Evolutionary conservation across 164 flowering plant species (phyloP).

Genomic region (Umbellularia californica): DNA sequence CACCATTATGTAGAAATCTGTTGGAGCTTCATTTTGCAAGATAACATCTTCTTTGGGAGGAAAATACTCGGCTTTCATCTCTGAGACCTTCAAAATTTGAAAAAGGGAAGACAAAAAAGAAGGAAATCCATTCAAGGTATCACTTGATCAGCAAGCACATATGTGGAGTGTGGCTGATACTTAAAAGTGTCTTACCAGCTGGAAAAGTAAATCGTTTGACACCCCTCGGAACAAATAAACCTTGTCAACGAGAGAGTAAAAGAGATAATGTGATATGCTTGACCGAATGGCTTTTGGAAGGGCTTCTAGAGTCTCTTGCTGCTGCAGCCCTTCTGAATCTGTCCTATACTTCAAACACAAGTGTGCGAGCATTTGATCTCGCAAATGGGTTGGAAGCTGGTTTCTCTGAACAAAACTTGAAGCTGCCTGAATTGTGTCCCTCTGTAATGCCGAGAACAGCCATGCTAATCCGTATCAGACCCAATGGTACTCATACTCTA

Average conservation of each 20-base stretch:
- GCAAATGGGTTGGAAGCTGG: constrained; percentile 61
- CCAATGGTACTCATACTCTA: not conserved
- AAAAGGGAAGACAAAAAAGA: not conserved
- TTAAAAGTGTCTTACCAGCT: constrained; percentile 51
- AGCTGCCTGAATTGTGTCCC: constrained; percentile 91
- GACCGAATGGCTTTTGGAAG: constrained; percentile 96
- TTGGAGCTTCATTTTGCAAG: constrained; percentile 95
- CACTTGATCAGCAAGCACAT: not conserved
- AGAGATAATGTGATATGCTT: constrained; percentile 78
- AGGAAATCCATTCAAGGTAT: not conserved
- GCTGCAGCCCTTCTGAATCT: constrained; percentile 88
- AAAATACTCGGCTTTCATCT: constrained; percentile 92
- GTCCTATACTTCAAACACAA: constrained; percentile 86
- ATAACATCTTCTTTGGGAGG: constrained; percentile 96
- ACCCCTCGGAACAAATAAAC: constrained; percentile 82
- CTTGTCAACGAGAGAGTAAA: constrained; percentile 67
- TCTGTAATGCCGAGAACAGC: constrained; percentile 33
- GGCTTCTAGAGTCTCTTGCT: constrained; percentile 79
- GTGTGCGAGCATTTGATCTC: constrained; percentile 97
- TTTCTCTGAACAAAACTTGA: constrained; percentile 85
- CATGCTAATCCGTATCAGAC: not conserved
- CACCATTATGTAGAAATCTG: constrained; percentile 82
- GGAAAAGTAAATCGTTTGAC: constrained; percentile 81
- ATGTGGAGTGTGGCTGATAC: not conserved
- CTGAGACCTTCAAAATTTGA: constrained; percentile 58